Percentiles rank a stretch among this genome's conserved stretches.
phyloP scores from a whole-genome alignment of 1,139 yeast species.

The Diutina catenulata region DNA sequence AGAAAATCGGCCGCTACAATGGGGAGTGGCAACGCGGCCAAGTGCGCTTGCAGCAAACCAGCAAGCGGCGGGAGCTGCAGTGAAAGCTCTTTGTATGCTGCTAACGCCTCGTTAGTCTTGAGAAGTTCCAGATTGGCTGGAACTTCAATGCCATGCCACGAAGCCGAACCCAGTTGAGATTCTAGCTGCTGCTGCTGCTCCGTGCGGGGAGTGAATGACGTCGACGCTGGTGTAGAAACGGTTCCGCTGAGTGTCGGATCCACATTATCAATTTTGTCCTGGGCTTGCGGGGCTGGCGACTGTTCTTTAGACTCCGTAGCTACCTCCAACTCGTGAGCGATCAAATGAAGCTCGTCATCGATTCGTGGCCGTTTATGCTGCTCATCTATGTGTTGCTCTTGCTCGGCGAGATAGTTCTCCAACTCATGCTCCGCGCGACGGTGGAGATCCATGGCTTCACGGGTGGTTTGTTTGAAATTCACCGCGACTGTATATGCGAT shows the following conservation, averaged over 20 bases:
- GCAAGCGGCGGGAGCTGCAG: slow-evolving; percentile 29
- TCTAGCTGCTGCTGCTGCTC: no score
- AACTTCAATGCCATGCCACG: slow-evolving; percentile 5
- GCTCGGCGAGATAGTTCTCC: slow-evolving; percentile 4
- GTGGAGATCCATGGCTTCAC: slow-evolving; percentile 5
- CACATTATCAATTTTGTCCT: neutral
- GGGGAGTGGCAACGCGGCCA: slow-evolving; percentile 47
- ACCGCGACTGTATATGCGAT: no score
- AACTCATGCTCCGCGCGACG: slow-evolving; percentile 4
- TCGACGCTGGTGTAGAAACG: no score
- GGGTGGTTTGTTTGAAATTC: no score
- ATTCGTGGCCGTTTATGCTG: slow-evolving; percentile 3
- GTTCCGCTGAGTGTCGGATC: slow-evolving; percentile 1
- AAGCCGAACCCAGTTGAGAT: neutral
- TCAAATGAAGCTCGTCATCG: slow-evolving; percentile 3
- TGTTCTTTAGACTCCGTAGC: slow-evolving; percentile 1
- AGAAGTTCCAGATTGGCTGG: slow-evolving; percentile 25
- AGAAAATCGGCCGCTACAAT: slow-evolving; percentile 43
- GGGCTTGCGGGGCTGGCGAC: no score
- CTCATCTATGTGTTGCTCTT: neutral
- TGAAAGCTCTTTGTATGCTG: slow-evolving; percentile 31
- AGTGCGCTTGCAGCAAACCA: slow-evolving; percentile 36
- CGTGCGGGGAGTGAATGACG: no score
- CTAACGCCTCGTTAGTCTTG: slow-evolving; percentile 28
- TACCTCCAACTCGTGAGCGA: slow-evolving; percentile 2